Conservation (phyloP, 164 flowering plant genomes). For the Liquidambar formosana region DNA sequence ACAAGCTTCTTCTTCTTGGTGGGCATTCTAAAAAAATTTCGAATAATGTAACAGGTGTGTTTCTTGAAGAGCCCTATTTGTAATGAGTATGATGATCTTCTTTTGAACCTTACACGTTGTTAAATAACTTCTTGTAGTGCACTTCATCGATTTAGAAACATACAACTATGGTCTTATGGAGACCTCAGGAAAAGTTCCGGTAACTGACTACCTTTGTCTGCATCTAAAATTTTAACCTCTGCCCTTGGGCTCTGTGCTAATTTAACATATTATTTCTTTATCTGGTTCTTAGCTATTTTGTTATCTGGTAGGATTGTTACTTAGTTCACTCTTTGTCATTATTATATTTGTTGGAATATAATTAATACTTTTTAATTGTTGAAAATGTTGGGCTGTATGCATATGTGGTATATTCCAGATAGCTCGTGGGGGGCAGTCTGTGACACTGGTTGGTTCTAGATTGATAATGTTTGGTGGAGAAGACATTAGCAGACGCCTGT, state of each 20-base stretch:
- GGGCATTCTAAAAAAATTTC: conserved; percentile 61
- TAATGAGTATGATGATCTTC: background rate
- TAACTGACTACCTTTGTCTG: conserved; percentile 24
- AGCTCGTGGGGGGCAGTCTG: conserved; percentile 90
- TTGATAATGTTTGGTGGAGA: conserved; percentile 94
- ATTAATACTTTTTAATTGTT: background rate
- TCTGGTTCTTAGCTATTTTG: background rate
- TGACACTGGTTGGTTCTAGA: conserved; percentile 69
- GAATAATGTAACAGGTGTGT: conserved; percentile 54
- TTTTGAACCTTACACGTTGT: conserved; percentile 14
- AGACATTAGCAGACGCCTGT: conserved; percentile 52
- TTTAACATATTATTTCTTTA: background rate
- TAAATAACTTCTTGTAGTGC: conserved; percentile 50
- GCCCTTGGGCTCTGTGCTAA: background rate
- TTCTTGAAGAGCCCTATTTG: conserved; percentile 7
- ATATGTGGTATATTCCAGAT: conserved; percentile 41
- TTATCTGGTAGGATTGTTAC: no score
- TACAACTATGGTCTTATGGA: conserved; percentile 49
- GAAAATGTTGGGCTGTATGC: conserved; percentile 6
- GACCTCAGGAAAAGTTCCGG: conserved; percentile 83
- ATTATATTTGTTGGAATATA: no score
- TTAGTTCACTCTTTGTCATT: no score
- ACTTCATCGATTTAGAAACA: conserved; percentile 69
- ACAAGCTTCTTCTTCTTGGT: conserved; percentile 66
- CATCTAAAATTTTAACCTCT: background rate